A percentile compares a stretch with the other conserved stretches of the same genome.
phyloP scores from a whole-genome alignment of 257 asterid species.

The Plantago ovata region DNA sequence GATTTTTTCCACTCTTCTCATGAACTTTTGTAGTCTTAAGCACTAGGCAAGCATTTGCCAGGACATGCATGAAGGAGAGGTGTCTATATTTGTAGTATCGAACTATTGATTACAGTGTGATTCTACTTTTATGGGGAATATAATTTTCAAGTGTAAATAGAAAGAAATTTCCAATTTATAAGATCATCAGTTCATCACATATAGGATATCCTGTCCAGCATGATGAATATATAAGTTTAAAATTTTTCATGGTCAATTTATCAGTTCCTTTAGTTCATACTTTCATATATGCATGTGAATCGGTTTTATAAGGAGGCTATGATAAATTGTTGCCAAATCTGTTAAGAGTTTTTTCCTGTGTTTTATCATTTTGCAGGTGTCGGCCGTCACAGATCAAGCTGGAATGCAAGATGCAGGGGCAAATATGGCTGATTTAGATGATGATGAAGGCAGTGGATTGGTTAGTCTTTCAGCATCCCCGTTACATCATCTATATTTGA shows the following conservation, averaged over 20 bases:
- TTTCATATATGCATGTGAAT: too few relatives aligned
- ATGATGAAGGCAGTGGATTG: slow-evolving; percentile 58
- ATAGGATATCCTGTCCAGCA: too few relatives aligned
- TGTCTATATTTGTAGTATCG: too few relatives aligned
- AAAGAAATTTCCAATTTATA: too few relatives aligned
- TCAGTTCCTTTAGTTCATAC: too few relatives aligned
- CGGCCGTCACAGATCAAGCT: slow-evolving; percentile 61
- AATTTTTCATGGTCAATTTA: too few relatives aligned
- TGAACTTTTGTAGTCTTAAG: background rate
- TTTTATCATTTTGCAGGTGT: slow-evolving; percentile 39
- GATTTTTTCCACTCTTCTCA: slow-evolving; percentile 4
- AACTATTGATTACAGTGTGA: too few relatives aligned
- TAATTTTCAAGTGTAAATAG: too few relatives aligned
- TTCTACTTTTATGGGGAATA: too few relatives aligned
- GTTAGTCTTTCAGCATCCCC: slow-evolving; percentile 34
- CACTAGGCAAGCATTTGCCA: background rate
- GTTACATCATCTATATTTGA: too few relatives aligned
- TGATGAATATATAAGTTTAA: too few relatives aligned
- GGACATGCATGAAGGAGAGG: slow-evolving; percentile 13
- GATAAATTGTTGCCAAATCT: background rate
- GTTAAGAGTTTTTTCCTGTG: background rate
- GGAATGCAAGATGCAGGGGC: slow-evolving; percentile 55
- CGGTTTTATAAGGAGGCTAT: background rate
- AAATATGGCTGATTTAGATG: slow-evolving; percentile 62
- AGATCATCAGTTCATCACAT: too few relatives aligned